A percentile compares a stretch with the other conserved stretches of the same genome.
Conservation (phyloP, 306 rosid genomes). For the Sicyos baderoa region DNA sequence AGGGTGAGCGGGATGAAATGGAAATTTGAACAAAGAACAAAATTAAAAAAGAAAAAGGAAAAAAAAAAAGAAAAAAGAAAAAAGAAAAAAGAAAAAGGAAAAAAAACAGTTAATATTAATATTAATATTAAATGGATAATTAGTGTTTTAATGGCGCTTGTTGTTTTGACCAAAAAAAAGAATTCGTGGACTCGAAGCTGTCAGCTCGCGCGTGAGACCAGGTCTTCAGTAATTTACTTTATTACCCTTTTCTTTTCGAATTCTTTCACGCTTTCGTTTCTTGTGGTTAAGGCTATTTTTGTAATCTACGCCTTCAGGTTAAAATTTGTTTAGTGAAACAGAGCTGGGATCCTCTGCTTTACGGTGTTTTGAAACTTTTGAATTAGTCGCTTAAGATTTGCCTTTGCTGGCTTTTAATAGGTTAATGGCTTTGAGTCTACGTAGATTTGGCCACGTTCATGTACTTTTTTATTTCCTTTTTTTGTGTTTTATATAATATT, state of each 20-base stretch:
- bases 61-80: neutral
- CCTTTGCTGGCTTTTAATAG: no score
- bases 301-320: neutral
- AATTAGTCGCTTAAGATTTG: neutral
- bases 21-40: constrained; percentile 14
- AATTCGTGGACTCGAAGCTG: constrained; percentile 17
- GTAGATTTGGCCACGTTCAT: neutral
- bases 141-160: constrained; percentile 16
- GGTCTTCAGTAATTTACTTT: neutral
- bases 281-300: neutral
- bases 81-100: neutral
- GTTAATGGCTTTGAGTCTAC: neutral
- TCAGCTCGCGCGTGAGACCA: constrained; percentile 18
- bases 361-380: no score
- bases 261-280: neutral
- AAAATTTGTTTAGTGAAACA: neutral
- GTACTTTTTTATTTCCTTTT: no score
- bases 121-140: constrained; percentile 13
- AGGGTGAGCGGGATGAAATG: constrained; percentile 17
- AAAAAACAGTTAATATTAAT: neutral
- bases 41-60: neutral
- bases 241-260: neutral
- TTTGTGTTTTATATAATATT: neutral
- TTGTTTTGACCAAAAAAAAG: constrained; percentile 19
- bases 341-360: neutral